Base-by-base conservation (phyloP, 345 rosid species). In the Salix caprea region DNA sequence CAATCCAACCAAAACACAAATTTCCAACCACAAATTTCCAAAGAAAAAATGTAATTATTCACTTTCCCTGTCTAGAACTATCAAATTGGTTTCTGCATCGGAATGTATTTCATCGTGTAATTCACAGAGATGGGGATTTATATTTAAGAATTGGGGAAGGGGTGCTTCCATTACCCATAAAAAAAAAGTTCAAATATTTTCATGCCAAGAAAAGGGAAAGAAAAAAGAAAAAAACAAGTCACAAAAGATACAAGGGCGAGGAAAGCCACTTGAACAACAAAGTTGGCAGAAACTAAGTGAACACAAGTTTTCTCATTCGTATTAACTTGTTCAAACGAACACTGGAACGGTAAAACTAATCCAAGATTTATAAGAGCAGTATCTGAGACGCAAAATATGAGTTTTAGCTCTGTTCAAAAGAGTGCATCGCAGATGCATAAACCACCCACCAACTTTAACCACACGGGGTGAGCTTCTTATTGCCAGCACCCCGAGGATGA, bases 401-500 rank as follows among this genome's bases (percentile, higher is more conserved):
- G 8, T 48, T 65, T 28, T 11, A 50, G 44, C 78, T 21, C 5
- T 30, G 68, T 36, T 65, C 28, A 26, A 12, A 40, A 72, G 74
- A 73, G 37, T n/a, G 67, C 71, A 24, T 39, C 21, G 54, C 23
- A 37, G 16, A 36, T n/a, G 3, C 23, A 11, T 65, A 72, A 82
- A 79, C 56, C 64, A 60, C 52, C 72, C 62, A 74, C 71, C 67
- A 48, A 46, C 24, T 74, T 88, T 78, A 94, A 68, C 99, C 98
- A 69, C 98, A 96, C 24, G 97, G 98, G 0, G 99, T 94, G 32
- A 96, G 98, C 87, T 96, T 96, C 86, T 85, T 89, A 81, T 94
- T 94, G 77, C 98, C 99, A 2, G 97, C 99, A 64, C 99, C 99
- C 13, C 97, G 95, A 71, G 99, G 98, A 79, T 94, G 87, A 12